These are phyloP conservation scores for Epichloe elymi DNA, from an alignment of 2,329 filamentous ascomycete genomes.

Conservation along the genomic window DNA sequence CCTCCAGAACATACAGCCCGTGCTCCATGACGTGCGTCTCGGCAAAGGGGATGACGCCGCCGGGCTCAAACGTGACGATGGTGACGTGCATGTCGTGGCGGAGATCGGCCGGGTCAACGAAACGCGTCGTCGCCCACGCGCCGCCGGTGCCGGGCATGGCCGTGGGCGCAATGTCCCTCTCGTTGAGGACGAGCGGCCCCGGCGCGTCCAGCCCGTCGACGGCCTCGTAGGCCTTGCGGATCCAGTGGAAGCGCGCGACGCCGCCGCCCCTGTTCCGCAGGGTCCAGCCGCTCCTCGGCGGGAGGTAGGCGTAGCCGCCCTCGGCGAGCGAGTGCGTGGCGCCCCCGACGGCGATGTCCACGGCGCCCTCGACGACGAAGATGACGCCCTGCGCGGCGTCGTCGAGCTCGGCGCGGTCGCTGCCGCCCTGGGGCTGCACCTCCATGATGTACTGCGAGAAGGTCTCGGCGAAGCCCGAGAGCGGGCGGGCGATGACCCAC, in stretches of 20 bases:
- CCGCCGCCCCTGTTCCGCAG: neutral
- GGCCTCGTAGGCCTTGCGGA: conserved; percentile 4
- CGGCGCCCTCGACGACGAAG: conserved; percentile 2
- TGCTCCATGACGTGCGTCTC: conserved; percentile 7
- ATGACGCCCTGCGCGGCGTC: conserved; percentile 1
- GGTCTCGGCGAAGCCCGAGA: conserved; percentile 5
- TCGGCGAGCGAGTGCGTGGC: neutral
- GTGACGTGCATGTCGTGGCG: conserved; percentile 6
- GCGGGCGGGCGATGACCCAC: conserved; percentile 5
- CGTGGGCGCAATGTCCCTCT: neutral
- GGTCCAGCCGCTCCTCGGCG: neutral
- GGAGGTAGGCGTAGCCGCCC: conserved; percentile 4
- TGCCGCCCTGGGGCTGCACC: conserved; percentile 1
- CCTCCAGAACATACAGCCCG: conserved; percentile 5
- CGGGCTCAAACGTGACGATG: conserved; percentile 4
- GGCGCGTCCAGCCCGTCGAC: neutral
- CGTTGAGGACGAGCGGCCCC: neutral
- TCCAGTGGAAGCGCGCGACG: conserved; percentile 5
- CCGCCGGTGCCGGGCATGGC: conserved; percentile 2
- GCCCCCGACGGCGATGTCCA: neutral
- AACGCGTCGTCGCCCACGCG: conserved; percentile 5
- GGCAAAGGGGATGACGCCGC: conserved; percentile 5
- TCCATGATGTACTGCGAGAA: conserved; percentile 7
- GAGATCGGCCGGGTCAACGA: conserved; percentile 4
- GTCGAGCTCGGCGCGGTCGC: conserved; percentile 3